These are phyloP conservation scores for Solanum virginianum DNA, from an alignment of 257 asterid genomes.

Conservation along the genomic window DNA sequence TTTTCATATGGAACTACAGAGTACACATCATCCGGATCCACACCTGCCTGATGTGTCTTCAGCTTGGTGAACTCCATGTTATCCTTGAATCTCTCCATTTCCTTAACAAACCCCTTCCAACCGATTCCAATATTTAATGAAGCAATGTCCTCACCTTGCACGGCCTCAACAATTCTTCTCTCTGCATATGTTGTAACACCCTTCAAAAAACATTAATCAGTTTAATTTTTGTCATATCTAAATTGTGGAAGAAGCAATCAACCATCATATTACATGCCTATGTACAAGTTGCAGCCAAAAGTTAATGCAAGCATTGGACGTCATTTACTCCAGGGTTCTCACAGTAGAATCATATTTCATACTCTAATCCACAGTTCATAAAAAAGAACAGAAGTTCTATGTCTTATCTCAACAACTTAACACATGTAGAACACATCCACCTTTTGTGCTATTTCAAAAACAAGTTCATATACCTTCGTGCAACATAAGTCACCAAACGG, in stretches of 20 bases:
- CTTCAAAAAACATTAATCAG: slow-evolving; percentile 18
- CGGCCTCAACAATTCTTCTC: slow-evolving; percentile 83
- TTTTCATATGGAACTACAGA: slow-evolving; percentile 83
- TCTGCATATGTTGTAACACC: slow-evolving; percentile 96
- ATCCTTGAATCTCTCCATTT: slow-evolving; percentile 75
- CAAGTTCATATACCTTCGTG: background rate
- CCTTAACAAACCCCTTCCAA: slow-evolving; percentile 74
- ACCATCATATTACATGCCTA: background rate
- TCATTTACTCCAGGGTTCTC: background rate
- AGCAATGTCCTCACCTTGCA: slow-evolving; percentile 81
- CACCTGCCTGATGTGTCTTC: slow-evolving; percentile 75
- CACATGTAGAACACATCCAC: background rate
- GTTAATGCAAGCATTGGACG: background rate
- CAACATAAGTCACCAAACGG: background rate
- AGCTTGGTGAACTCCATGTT: slow-evolving; percentile 83
- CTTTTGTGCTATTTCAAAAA: background rate
- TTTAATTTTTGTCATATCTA: background rate
- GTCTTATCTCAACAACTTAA: background rate
- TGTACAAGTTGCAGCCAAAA: background rate
- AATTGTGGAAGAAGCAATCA: background rate
- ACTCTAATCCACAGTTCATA: background rate
- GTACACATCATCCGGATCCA: slow-evolving; percentile 81
- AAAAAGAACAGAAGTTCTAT: background rate
- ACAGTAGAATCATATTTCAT: background rate
- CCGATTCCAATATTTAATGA: slow-evolving; percentile 69